phyloP scores from a whole-genome alignment of 257 asterid species.

The Solanum ossicruentum region DNA sequence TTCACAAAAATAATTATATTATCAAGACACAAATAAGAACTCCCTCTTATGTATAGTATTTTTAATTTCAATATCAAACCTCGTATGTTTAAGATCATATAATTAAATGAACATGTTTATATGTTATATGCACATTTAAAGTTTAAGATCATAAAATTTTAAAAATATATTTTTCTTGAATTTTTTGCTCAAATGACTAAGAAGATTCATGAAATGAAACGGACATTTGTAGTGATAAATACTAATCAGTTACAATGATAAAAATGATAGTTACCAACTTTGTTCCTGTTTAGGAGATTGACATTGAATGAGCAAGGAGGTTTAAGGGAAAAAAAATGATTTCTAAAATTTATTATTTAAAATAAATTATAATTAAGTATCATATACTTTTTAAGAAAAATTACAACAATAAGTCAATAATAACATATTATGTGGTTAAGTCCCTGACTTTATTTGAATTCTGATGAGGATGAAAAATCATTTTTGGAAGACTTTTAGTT shows the following conservation, averaged over 20 bases:
- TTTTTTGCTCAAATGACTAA: not conserved
- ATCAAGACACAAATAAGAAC: not conserved
- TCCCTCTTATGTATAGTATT: not conserved
- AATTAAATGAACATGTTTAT: not conserved
- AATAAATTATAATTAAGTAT: too few species aligned
- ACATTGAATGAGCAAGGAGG: not conserved
- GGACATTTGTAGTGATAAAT: not conserved
- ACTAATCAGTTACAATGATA: not conserved
- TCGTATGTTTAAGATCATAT: not conserved
- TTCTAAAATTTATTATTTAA: not conserved
- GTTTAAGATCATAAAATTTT: not conserved
- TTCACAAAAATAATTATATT: not conserved
- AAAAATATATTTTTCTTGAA: not conserved
- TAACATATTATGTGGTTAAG: not conserved
- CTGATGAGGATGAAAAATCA: not conserved
- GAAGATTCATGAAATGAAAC: not conserved
- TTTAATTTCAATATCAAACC: not conserved
- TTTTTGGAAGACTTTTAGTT: not conserved
- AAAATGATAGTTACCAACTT: not conserved
- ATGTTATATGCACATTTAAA: not conserved
- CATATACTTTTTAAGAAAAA: too few species aligned
- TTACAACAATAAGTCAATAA: too few species aligned
- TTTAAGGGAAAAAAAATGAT: not conserved
- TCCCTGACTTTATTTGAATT: not conserved
- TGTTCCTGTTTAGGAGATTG: not conserved